Percentiles rank a stretch among this genome's conserved stretches.
phyloP scores from a whole-genome alignment of 257 asterid genomes.

The Solanum dulcamara region DNA sequence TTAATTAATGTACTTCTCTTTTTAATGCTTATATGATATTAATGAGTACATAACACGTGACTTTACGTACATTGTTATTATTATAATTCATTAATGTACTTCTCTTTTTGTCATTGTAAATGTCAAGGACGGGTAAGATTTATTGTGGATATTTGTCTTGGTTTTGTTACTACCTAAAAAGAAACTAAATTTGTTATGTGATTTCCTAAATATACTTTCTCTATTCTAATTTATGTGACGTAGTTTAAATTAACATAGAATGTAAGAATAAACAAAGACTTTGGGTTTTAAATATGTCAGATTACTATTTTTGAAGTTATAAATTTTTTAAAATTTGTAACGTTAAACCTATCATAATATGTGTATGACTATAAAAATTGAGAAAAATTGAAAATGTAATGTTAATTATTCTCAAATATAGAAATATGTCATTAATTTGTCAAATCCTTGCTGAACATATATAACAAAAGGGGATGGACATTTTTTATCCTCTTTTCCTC shows the following conservation, averaged over 20 bases:
- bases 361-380: neutral
- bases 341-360: too few species aligned
- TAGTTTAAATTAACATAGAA: neutral
- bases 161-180: neutral
- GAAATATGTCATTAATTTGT: too few species aligned
- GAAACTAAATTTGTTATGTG: neutral
- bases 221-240: neutral
- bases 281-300: neutral
- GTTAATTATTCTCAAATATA: neutral
- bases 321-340: accelerated
- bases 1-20: neutral
- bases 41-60: neutral
- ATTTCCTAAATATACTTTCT: neutral
- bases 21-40: neutral
- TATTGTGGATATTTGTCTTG: neutral
- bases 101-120: neutral
- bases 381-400: too few species aligned
- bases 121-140: neutral
- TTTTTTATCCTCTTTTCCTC: too few species aligned
- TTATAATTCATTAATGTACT: neutral
- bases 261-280: accelerated
- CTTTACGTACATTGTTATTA: neutral
- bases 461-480: too few species aligned
- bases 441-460: too few species aligned
- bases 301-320: neutral